These are phyloP conservation scores for Andrographis paniculata DNA, from an alignment of 305 asterid genomes.

Conservation along the genomic window DNA sequence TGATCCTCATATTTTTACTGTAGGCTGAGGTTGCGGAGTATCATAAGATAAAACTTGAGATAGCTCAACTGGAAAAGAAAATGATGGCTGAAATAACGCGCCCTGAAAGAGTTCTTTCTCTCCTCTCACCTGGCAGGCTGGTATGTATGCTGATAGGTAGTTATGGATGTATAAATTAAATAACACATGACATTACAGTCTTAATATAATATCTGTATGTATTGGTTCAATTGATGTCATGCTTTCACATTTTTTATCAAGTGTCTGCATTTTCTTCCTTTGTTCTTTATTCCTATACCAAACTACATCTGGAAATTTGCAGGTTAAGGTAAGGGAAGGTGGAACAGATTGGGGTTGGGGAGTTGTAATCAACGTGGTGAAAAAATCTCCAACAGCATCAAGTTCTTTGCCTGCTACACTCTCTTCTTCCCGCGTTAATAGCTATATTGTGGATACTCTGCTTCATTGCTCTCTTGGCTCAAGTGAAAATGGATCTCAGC, in stretches of 20 bases:
- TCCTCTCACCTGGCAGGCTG: slow-evolving; percentile 94
- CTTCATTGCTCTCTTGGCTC: slow-evolving; percentile 83
- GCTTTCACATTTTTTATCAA: neutral
- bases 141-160: slow-evolving; percentile 34
- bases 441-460: slow-evolving; percentile 78
- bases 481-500: slow-evolving; percentile 70
- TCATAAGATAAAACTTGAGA: slow-evolving; percentile 77
- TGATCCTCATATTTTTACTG: slow-evolving; percentile 15
- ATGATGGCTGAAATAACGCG: slow-evolving; percentile 84
- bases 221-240: too few species aligned
- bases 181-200: too few species aligned
- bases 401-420: slow-evolving; percentile 89
- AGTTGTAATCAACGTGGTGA: slow-evolving; percentile 91
- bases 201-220: too few species aligned
- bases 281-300: slow-evolving; percentile 11
- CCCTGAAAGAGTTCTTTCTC: slow-evolving; percentile 84
- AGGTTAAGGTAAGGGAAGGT: slow-evolving; percentile 94
- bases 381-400: slow-evolving; percentile 45
- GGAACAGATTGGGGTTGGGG: slow-evolving; percentile 99
- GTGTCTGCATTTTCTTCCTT: neutral
- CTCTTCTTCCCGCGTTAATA: slow-evolving; percentile 73
- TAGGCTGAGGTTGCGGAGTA: slow-evolving; percentile 88
- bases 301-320: slow-evolving; percentile 24
- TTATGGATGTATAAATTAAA: slow-evolving; percentile 2
- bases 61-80: slow-evolving; percentile 71